Percentiles rank a stretch among this genome's conserved stretches.
These are phyloP conservation scores for Penicillium steckii DNA, from an alignment of 495 filamentous ascomycete species.

Conservation along the genomic window DNA sequence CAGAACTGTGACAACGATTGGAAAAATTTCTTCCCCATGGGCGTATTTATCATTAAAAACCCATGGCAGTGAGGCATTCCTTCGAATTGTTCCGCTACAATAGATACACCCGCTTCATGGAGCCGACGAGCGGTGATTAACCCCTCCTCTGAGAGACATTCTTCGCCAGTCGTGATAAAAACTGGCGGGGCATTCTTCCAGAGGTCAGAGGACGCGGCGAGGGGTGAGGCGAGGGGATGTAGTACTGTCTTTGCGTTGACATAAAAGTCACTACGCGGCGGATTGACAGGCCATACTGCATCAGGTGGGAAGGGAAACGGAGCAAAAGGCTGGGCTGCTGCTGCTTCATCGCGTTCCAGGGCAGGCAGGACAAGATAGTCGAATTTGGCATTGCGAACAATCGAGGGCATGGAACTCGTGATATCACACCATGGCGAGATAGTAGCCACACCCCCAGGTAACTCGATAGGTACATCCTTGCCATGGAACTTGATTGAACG, in stretches of 20 bases:
- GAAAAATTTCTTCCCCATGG: conserved; percentile 51
- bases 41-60: conserved; percentile 54
- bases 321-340: conserved; percentile 12
- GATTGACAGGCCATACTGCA: conserved; percentile 67
- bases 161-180: conserved; percentile 74
- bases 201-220: conserved; percentile 51
- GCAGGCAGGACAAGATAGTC: conserved; percentile 68
- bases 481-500: conserved; percentile 64
- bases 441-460: conserved; percentile 68
- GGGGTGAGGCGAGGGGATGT: conserved; percentile 75
- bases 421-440: conserved; percentile 78
- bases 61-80: conserved; percentile 90
- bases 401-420: conserved; percentile 69
- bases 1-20: conserved; percentile 58
- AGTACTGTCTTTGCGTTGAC: conserved; percentile 56
- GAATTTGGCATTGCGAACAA: conserved; percentile 57
- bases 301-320: conserved; percentile 46
- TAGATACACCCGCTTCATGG: conserved; percentile 56
- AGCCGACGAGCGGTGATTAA: conserved; percentile 59
- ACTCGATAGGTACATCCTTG: conserved; percentile 52
- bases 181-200: conserved; percentile 74
- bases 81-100: conserved; percentile 75
- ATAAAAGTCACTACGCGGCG: conserved; percentile 70
- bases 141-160: conserved; percentile 74
- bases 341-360: conserved; percentile 26